Base-by-base conservation (phyloP, 169 alveolate genomes). In the Toxoplasma gondii region DNA sequence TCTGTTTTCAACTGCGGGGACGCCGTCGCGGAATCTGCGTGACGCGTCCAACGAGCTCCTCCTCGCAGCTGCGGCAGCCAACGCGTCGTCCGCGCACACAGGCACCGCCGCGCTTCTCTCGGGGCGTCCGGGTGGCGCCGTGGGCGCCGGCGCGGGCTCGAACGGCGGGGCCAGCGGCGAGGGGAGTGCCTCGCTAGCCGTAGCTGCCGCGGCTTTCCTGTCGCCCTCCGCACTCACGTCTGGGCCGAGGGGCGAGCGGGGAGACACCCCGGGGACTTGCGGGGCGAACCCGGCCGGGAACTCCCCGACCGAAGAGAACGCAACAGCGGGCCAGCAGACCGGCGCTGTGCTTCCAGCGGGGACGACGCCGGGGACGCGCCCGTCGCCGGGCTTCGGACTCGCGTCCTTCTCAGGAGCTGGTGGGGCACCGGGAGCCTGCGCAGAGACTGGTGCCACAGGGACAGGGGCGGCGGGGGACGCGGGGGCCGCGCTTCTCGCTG, bases 71-170 rank as follows among this genome's bases (percentile, higher is more conserved):
- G 86, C 86, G 49, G 86, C 49, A 17, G 45, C 49, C 43, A n/a
- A 78, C 45, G 86, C 86, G 29, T 64, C 74, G 34, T 64, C 74
- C 74, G 74, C 74, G 74, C 74, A 64, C 22, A 45, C 86, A n/a
- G 45, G 86, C 19, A 78, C 49, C 2, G 39, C 86, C 10, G 39
- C 86, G 39, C 45, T 78, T 19, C 39, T 78, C 39, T n/a, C 86
- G 29, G 86, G 86, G 27, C 45, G 12, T 31, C 49, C 86, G 24
- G 86, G 86, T 45, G 86, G 86, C 10, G 74, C 74, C 74, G 74
- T 27, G 24, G 74, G 34, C 34, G 74, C 74, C 31, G 74, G 74
- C 7, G 74, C n/a, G 34, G n/a, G 74, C 74, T 31, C 24, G 74
- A 64, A 64, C n/a, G 74, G 74, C 34, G n/a, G n/a, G 34, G 74